Conservation (phyloP, 2,329 filamentous ascomycete species). For the Penicillium sp. region DNA sequence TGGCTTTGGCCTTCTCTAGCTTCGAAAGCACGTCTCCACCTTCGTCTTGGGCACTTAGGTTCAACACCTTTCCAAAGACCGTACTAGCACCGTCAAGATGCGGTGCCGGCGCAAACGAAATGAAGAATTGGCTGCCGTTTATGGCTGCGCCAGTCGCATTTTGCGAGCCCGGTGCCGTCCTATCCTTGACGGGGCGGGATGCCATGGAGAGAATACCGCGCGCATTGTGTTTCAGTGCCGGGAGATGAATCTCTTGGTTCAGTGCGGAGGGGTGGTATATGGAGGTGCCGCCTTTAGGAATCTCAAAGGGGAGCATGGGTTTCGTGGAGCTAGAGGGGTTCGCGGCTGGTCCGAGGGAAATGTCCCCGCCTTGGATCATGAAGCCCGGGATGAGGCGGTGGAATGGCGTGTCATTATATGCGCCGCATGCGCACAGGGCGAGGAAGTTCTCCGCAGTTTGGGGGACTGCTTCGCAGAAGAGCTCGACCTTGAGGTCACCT, state of each 20-base stretch:
- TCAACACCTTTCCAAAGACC: conserved; percentile 62
- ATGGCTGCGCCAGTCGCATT: conserved; percentile 38
- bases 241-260: conserved; percentile 62
- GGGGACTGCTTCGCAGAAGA: conserved; percentile 93
- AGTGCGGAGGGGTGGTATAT: conserved; percentile 53
- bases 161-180: conserved; percentile 48
- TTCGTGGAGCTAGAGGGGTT: conserved; percentile 42
- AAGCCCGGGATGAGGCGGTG: conserved; percentile 63
- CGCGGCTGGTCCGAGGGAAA: conserved; percentile 46
- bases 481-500: conserved; percentile 89
- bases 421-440: conserved; percentile 60
- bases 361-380: conserved; percentile 63
- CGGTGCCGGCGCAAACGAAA: conserved; percentile 59
- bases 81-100: conserved; percentile 67
- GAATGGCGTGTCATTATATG: conserved; percentile 62
- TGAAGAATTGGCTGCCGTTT: conserved; percentile 64
- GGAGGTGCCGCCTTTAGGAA: conserved; percentile 57
- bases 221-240: conserved; percentile 56
- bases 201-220: conserved; percentile 61
- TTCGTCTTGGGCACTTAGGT: conserved; percentile 44
- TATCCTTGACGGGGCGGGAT: conserved; percentile 49
- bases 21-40: conserved; percentile 46
- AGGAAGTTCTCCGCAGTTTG: conserved; percentile 83
- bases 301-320: conserved; percentile 44
- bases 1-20: conserved; percentile 58